A percentile compares a stretch with the other conserved stretches of the same genome.
Conservation (phyloP, 2,329 filamentous ascomycete genomes). For the Xylariaceae sp. region DNA sequence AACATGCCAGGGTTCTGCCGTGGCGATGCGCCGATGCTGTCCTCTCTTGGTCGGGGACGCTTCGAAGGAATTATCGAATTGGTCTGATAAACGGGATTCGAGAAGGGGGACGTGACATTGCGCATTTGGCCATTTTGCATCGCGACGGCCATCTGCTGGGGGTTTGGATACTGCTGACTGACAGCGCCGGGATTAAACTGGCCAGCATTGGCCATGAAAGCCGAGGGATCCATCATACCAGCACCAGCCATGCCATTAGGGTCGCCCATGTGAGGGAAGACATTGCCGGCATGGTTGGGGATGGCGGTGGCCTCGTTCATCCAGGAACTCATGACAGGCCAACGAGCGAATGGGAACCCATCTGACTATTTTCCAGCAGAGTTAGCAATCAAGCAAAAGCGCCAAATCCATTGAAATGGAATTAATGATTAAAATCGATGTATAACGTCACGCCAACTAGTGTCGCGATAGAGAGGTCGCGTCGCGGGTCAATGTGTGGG, state of each 20-base stretch:
- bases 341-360: conserved; percentile 45
- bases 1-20: conserved; percentile 69
- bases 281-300: conserved; percentile 66
- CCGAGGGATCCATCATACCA: conserved; percentile 61
- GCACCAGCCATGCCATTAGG: conserved; percentile 49
- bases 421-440: conserved; percentile 34
- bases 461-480: conserved; percentile 45
- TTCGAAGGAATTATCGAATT: conserved; percentile 88
- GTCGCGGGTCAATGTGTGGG: conserved; percentile 37
- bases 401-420: conserved; percentile 43
- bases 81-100: conserved; percentile 75
- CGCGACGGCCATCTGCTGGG: conserved; percentile 50
- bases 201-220: conserved; percentile 56
- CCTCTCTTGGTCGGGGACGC: conserved; percentile 73
- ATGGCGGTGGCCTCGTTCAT: conserved; percentile 63
- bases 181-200: conserved; percentile 56
- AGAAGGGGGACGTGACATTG: conserved; percentile 75
- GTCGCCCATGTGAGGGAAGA: conserved; percentile 62
- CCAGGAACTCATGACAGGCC: conserved; percentile 65
- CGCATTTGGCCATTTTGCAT: conserved; percentile 83
- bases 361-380: conserved; percentile 40
- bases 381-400: conserved; percentile 40
- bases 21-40: conserved; percentile 79
- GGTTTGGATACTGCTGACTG: conserved; percentile 51
- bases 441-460: conserved; percentile 36